phyloP scores from a whole-genome alignment of 2,329 filamentous ascomycete genomes.

The Geosmithia morbida region DNA sequence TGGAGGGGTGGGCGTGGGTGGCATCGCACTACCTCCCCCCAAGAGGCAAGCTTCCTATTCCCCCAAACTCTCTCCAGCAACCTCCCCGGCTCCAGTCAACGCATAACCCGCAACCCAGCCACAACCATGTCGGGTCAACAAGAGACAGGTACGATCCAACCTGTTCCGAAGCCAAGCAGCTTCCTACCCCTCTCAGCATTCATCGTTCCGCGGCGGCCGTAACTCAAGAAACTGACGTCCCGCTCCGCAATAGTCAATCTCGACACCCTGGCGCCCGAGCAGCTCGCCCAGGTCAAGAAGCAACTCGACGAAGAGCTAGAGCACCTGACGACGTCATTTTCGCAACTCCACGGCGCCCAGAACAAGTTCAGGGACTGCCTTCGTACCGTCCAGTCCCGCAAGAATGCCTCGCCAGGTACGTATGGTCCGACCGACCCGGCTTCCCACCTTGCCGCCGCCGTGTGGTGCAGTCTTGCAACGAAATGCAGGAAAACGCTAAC shows the following conservation, averaged over 20 bases:
- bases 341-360: slow-evolving; percentile 80
- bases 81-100: neutral
- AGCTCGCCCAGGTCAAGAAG: slow-evolving; percentile 85
- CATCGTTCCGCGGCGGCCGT: neutral
- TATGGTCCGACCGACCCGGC: too few relatives aligned
- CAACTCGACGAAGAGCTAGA: slow-evolving; percentile 94
- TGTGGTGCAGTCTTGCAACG: too few relatives aligned
- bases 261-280: slow-evolving; percentile 64
- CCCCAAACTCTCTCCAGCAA: neutral
- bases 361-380: slow-evolving; percentile 87
- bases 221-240: neutral
- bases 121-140: slow-evolving; percentile 11
- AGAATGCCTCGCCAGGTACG: slow-evolving; percentile 15
- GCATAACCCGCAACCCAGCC: neutral
- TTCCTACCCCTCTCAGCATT: neutral
- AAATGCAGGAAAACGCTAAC: too few relatives aligned
- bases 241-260: slow-evolving; percentile 36
- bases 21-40: neutral
- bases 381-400: slow-evolving; percentile 47
- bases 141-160: slow-evolving; percentile 13
- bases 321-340: slow-evolving; percentile 80
- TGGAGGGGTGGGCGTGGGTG: neutral
- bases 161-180: neutral
- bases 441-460: too few relatives aligned
- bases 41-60: neutral